Base-by-base conservation (phyloP, 2,329 filamentous ascomycete genomes). In the Curvularia eragrostidis region DNA sequence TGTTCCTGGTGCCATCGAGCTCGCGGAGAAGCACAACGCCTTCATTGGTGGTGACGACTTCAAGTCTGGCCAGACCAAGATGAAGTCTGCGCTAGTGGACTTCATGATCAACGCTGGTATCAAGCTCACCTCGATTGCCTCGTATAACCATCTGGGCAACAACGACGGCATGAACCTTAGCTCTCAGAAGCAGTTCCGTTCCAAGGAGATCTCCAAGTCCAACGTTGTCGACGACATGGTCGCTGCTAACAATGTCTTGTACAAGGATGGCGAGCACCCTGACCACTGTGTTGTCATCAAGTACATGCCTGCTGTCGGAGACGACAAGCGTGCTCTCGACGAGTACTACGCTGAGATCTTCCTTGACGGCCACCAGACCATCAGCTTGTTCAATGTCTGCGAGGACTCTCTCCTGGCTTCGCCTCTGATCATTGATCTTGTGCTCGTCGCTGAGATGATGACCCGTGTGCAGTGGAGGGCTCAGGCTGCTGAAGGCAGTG, bases 211-310 rank as follows among this genome's bases (percentile, higher is more conserved):
- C 69, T 96, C 91, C 81, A 99, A 99, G 85, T 96, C 92, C 72
- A 99, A 97, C 77, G 95, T 99, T 12, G 95, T 99, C 54, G 95
- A 99, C 77, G 95, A 99, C 83, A 99, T 99, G 95, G 95, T 99
- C 59, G 93, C 92, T 73, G 94, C 95, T 74, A 99, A 99, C 83
- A 83, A 81, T 49, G 88, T 98, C 48, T 85, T 99, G 55, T 99
- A 99, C 84, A 87, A 89, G 80, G 83, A 91, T 72, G 93, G 89
- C 69, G 95, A 99, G 82, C 93, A 98, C 79, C 95, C 95, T 2
- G 93, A 99, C 77, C 95, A 99, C 83, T 96, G 91, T 59, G 95
- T 99, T 59, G 95, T 99, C 70, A 99, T 99, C 88, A 99, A 99
- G 87, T 99, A 99, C 84, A 97, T 99, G 93, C 95, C 95, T 34